Conservation (phyloP, 164 flowering plant genomes). For the Cinnamomum micranthum region DNA sequence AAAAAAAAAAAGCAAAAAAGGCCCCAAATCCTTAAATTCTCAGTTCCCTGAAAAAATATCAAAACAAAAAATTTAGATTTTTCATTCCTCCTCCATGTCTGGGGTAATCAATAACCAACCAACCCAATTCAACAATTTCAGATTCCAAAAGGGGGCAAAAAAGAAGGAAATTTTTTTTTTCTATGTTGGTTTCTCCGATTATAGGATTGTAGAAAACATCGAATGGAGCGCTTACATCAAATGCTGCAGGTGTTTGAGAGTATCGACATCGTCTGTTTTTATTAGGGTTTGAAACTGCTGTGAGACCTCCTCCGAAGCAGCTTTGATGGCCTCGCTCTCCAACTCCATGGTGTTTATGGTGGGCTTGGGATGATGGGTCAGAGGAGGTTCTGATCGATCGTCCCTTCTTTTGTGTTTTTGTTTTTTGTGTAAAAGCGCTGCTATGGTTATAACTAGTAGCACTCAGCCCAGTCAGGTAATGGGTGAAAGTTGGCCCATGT, state of each 20-base stretch:
- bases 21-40: neutral
- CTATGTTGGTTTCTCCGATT: neutral
- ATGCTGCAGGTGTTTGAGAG: constrained; percentile 62
- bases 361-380: no score
- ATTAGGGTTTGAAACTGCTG: constrained; percentile 64
- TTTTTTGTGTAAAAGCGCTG: no score
- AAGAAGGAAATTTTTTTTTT: no score
- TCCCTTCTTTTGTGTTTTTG: no score
- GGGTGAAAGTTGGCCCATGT: no score
- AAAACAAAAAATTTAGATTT: no score
- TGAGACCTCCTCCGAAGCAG: constrained; percentile 47
- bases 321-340: constrained; percentile 31
- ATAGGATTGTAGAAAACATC: neutral
- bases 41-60: no score
- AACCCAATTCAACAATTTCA: neutral
- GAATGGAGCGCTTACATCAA: constrained; percentile 47
- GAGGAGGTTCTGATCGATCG: no score
- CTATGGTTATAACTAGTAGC: no score
- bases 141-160: neutral
- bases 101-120: neutral
- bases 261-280: constrained; percentile 41
- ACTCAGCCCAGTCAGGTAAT: no score
- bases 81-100: no score
- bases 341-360: neutral
- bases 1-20: neutral